These are phyloP conservation scores for Hygrophila difformis DNA, from an alignment of 257 asterid genomes.

Conservation along the genomic window DNA sequence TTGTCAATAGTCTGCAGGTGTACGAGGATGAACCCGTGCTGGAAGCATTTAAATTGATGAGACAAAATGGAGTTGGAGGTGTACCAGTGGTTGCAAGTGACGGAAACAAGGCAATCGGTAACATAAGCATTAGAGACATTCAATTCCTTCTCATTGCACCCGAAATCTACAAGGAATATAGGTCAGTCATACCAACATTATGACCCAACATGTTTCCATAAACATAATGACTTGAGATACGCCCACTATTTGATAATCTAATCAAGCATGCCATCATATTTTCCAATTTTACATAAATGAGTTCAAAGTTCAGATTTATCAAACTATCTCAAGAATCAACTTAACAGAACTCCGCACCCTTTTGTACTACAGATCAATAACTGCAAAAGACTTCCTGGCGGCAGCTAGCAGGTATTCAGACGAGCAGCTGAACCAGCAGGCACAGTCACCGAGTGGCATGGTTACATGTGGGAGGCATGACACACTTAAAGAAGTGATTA, in stretches of 20 bases:
- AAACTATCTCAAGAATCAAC: too few species aligned
- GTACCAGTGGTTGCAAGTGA: conserved; percentile 73
- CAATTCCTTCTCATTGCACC: conserved; percentile 95
- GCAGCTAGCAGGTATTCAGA: conserved; percentile 50
- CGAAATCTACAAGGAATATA: conserved; percentile 78
- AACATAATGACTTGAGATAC: too few species aligned
- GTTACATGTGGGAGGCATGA: conserved; percentile 60
- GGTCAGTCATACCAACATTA: too few species aligned
- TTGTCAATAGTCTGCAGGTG: conserved; percentile 34
- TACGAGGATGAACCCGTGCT: conserved; percentile 85
- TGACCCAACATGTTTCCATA: too few species aligned
- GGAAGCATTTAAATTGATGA: conserved; percentile 89
- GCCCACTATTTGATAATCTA: too few species aligned
- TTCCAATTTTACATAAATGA: too few species aligned
- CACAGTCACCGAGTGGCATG: conserved; percentile 50
- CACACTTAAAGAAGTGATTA: conserved; percentile 62
- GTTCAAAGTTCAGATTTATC: too few species aligned
- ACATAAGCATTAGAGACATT: conserved; percentile 90
- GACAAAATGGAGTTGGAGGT: conserved; percentile 88
- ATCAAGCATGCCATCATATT: too few species aligned
- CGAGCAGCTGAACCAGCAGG: conserved; percentile 31
- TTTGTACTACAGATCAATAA: conserved; percentile 76
- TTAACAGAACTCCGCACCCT: too few species aligned
- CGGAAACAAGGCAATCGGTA: conserved; percentile 76
- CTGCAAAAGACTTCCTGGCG: conserved; percentile 73